These are phyloP conservation scores for Hibiscus mutabilis DNA, from an alignment of 345 rosid genomes.

Conservation along the genomic window DNA sequence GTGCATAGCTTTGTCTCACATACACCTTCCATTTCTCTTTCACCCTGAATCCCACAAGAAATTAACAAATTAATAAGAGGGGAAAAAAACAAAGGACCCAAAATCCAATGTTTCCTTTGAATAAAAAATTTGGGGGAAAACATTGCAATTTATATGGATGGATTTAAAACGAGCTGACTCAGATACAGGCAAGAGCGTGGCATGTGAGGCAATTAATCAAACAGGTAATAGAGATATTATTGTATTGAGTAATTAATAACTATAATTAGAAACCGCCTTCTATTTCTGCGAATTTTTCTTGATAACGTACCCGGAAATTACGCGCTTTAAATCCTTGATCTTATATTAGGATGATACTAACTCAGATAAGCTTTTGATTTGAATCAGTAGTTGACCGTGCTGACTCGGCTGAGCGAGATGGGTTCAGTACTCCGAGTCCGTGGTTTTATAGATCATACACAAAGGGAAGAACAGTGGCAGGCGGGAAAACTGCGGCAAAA, in stretches of 20 bases:
- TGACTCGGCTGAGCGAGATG: background rate
- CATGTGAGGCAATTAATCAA: slow-evolving; percentile 8
- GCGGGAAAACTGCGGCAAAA: background rate
- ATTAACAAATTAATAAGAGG: background rate
- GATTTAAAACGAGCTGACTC: slow-evolving; percentile 1
- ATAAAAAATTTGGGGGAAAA: background rate
- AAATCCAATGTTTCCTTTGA: background rate
- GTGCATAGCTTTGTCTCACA: background rate
- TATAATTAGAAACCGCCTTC: background rate
- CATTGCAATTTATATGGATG: background rate
- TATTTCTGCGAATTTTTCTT: background rate
- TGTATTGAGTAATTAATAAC: background rate
- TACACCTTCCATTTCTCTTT: slow-evolving; percentile 1
- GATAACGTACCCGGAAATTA: background rate
- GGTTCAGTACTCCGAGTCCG: background rate
- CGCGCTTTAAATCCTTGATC: slow-evolving; percentile 1
- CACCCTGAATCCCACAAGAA: background rate
- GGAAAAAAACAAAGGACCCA: background rate
- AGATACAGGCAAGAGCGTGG: slow-evolving; percentile 1
- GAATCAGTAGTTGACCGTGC: background rate
- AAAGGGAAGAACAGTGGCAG: background rate
- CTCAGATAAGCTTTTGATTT: background rate
- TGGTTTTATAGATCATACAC: background rate
- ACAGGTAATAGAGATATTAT: background rate
- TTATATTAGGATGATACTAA: background rate